Conservation (phyloP, 169 alveolate species). For the Plasmodium gaboni region DNA sequence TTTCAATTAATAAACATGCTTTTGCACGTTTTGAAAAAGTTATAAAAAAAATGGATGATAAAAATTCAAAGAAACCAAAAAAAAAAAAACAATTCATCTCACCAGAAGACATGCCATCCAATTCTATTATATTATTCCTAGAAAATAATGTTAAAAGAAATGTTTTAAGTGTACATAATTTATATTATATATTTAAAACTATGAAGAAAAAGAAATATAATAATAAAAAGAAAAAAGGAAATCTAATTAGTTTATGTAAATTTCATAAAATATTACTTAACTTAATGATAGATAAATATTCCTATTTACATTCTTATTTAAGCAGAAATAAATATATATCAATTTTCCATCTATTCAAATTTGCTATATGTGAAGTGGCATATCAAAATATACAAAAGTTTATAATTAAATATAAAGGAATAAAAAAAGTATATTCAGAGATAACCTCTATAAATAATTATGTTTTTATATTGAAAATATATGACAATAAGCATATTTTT, state of each 20-base stretch:
- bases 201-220: constrained; percentile 6
- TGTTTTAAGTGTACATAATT: constrained; percentile 5
- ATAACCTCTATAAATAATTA: constrained; percentile 10
- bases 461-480: constrained; percentile 23
- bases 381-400: constrained; percentile 20
- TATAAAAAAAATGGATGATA: background rate
- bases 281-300: constrained; percentile 31
- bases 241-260: background rate
- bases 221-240: background rate
- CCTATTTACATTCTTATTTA: constrained; percentile 30
- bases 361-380: constrained; percentile 27
- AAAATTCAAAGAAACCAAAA: background rate
- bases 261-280: constrained; percentile 35
- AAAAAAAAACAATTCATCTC: background rate
- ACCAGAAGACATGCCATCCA: background rate
- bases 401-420: constrained; percentile 10
- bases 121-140: constrained; percentile 17
- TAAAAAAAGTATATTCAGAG: constrained; percentile 25
- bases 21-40: constrained; percentile 12
- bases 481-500: constrained; percentile 30
- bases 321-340: constrained; percentile 64
- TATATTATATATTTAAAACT: constrained; percentile 44
- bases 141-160: constrained; percentile 23
- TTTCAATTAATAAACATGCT: constrained; percentile 23
- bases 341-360: constrained; percentile 33